Conservation (phyloP, 2,329 filamentous ascomycete genomes). For the Calonectria naviculata region DNA sequence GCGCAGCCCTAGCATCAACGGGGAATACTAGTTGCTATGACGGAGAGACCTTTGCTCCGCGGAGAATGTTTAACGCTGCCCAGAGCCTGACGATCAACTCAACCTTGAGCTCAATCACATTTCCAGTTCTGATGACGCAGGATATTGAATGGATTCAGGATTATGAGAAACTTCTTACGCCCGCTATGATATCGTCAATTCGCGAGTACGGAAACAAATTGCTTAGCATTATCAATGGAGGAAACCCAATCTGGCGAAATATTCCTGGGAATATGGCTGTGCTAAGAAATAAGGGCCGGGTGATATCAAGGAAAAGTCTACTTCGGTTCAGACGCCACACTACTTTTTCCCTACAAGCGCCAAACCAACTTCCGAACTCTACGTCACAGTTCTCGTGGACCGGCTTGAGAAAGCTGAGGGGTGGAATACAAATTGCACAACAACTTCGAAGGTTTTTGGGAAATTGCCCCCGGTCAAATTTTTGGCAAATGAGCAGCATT, state of each 20-base stretch:
- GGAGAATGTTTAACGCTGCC: not conserved
- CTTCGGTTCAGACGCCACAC: not conserved
- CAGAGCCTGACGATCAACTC: not conserved
- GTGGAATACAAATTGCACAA: not conserved
- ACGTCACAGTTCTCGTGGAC: not conserved
- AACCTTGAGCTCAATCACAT: not conserved
- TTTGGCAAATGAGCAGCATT: not conserved
- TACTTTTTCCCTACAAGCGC: not conserved
- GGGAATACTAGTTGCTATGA: not conserved
- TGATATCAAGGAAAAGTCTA: not conserved
- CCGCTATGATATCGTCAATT: not conserved
- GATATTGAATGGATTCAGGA: not conserved
- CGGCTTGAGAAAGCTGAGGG: not conserved
- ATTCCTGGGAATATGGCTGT: not conserved
- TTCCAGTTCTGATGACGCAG: not conserved
- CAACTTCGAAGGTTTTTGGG: not conserved
- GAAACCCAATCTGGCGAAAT: not conserved
- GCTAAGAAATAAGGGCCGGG: not conserved
- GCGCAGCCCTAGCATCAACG: not conserved
- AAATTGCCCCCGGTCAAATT: not conserved
- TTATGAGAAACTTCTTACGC: not conserved
- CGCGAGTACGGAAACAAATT: not conserved
- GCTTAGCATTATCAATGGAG: not conserved
- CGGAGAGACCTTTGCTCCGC: not conserved
- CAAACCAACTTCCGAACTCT: not conserved